Evolutionary conservation across 1,139 yeast genomes (phyloP), one percentile per base, ranked within the genome.

Genomic region (Yamadazyma atlantica): DNA sequence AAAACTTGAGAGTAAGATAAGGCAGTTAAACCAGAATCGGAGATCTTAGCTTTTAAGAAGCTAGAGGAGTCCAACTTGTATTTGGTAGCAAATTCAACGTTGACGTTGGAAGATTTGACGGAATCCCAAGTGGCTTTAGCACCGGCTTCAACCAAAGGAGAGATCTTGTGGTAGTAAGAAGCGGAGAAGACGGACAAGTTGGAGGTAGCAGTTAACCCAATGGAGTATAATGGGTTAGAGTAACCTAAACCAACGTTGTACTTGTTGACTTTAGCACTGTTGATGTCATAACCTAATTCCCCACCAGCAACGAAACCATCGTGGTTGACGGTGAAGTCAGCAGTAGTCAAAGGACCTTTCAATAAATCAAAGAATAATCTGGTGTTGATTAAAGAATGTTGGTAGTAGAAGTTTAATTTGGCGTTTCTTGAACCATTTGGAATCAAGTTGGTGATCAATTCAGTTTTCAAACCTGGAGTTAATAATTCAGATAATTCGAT

Each of bases 261-360:
- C 71, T 87, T 86, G 73, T 95, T 85, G 63, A 94, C 85, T 69
- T 86, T 79, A 59, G 97, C 97, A 51, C 85, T 79, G 55, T 88
- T 78, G 61, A 92, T 87, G 72, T 94, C 97, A 76, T 92, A 92
- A 59, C 96, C 95, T 61, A 92, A 81, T 73, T 92, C 96, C 53
- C 94, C 96, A 72, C 98, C 98, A 55, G 92, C 94, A 54, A 95
- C 82, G 79, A 89, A 85, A 54, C 97, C 97, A 58, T 89, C 96
- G 71, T 87, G 95, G 62, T 96, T 95, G 58, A 90, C 80, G 51
- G 96, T 83, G 64, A 88, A 80, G 69, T 92, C 97, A 69, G 97
- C 97, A 55, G 88, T 82, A 66, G 95, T 90, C 53, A 85, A 76
- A 57, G 97, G 96, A 55, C 96, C 96, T 78, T 90, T 90, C 66